Evolutionary conservation across 805 yeast species (phyloP).

Genomic region (Brettanomyces custersianus): DNA sequence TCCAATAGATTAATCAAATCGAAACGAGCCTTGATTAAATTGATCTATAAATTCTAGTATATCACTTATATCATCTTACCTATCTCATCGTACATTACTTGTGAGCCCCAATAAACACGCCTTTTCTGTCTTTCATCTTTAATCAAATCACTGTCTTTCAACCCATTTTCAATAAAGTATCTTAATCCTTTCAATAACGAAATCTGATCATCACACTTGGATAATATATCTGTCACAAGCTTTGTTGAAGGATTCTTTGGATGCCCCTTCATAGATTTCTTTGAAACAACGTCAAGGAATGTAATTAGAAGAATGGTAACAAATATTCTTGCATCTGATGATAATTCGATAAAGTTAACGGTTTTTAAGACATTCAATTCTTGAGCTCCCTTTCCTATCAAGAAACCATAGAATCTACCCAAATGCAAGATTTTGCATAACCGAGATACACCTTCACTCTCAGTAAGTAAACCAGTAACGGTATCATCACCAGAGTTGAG

Average conservation of each 20-base stretch:
- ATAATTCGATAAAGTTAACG: conserved; percentile 62
- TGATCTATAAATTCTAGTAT: no score
- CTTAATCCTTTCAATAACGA: conserved; percentile 58
- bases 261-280: conserved; percentile 38
- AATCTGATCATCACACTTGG: conserved; percentile 50
- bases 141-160: conserved; percentile 37
- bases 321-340: conserved; percentile 54
- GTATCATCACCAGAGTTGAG: conserved; percentile 42
- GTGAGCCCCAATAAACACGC: conserved; percentile 63
- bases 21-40: no score
- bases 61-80: no score
- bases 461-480: conserved; percentile 13
- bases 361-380: conserved; percentile 66
- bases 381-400: conserved; percentile 66
- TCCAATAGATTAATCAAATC: no score
- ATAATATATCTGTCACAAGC: conserved; percentile 25
- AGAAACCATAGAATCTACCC: conserved; percentile 72
- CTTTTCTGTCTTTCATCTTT: conserved; percentile 44
- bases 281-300: conserved; percentile 55
- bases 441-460: conserved; percentile 47
- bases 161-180: conserved; percentile 42
- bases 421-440: conserved; percentile 56
- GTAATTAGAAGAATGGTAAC: conserved; percentile 66
- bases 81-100: conserved; percentile 42
- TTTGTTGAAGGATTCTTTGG: conserved; percentile 31